phyloP scores from a whole-genome alignment of 345 rosid genomes.

The Gossypioides kirkii region DNA sequence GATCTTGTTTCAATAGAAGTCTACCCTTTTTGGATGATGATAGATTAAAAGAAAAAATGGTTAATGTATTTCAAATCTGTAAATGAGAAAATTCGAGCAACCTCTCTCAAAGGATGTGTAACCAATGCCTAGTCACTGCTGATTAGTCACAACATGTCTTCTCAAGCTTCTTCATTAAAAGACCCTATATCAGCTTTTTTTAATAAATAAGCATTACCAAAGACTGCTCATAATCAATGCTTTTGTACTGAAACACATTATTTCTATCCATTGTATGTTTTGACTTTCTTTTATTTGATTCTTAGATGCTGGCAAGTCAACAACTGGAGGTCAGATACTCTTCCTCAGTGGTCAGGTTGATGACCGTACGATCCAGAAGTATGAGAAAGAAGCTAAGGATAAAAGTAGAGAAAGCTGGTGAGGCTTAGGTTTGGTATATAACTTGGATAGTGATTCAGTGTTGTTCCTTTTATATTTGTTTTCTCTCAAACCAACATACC shows the following conservation, averaged over 20 bases:
- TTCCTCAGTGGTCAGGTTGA: slow-evolving; percentile 97
- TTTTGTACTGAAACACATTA: background rate
- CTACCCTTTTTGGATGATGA: background rate
- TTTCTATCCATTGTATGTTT: background rate
- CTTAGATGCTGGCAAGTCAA: slow-evolving; percentile 99
- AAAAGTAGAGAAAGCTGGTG: slow-evolving; percentile 99
- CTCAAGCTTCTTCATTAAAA: background rate
- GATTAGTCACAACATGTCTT: background rate
- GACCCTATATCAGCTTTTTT: background rate
- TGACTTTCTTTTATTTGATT: slow-evolving; percentile 7
- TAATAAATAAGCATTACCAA: background rate
- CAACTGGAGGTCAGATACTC: slow-evolving; percentile 99
- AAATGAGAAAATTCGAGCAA: slow-evolving; percentile 1
- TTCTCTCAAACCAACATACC: background rate
- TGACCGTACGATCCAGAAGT: slow-evolving; percentile 91
- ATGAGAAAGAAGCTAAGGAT: slow-evolving; percentile 97
- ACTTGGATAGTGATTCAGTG: background rate
- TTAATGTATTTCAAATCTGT: background rate
- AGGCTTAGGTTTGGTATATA: slow-evolving; percentile 17
- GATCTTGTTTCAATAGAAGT: background rate
- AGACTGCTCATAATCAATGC: background rate
- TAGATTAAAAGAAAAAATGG: background rate
- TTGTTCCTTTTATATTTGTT: background rate
- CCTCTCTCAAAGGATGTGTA: background rate
- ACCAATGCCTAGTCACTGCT: background rate